Evolutionary conservation across 1,139 yeast genomes (phyloP), one percentile per base, ranked within the genome.

Genomic region (Scheffersomyces parashehatae): DNA sequence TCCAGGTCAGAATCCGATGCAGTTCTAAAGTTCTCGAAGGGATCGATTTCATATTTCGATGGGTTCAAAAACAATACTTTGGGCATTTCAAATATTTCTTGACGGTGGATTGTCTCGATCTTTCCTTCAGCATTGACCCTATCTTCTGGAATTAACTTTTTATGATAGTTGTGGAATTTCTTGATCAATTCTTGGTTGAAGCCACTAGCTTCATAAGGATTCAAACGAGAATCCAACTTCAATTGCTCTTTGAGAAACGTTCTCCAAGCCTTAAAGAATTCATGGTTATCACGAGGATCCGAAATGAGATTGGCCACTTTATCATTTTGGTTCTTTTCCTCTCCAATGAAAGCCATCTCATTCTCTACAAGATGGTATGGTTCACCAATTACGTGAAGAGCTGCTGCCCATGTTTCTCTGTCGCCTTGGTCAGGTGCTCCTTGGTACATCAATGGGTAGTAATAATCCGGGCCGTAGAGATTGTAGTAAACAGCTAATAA

Each of bases 11-110:
- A 6, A 6, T 20, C 26, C 26, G 26, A 20, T 6, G 26, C 55
- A 2, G 57, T 48, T 36, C 54, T 52, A 15, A 62, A 52, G 38
- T 61, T 61, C 26, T 52, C 54, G 8, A 68, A 54, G 0, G 73
- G 71, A 41, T 68, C 64, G 40, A 68, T 59, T 42, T 73, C 73
- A 1, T 78, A 78, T 45, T 70, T 68, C 54, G 72, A 76, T 38
- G 68, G 60, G 49, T 74, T 79, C 42, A 75, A 62, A 52, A 75
- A 75, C 36, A 62, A 41, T 5, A 64, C 62, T 15, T 56, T 55
- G 3, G 73, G 69, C 16, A 50, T 44, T 13, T 52, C 43, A 41
- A 56, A 62, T 14, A n/a, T 5, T n/a, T 31, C 35, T 20, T 31
- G 35, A 14, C 35, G 35, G 9, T 38, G 33, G 10, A 12, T 29